A percentile compares a stretch with the other conserved stretches of the same genome.
phyloP scores from a whole-genome alignment of 176 grass and related monocot species.

The Triticum monococcum region DNA sequence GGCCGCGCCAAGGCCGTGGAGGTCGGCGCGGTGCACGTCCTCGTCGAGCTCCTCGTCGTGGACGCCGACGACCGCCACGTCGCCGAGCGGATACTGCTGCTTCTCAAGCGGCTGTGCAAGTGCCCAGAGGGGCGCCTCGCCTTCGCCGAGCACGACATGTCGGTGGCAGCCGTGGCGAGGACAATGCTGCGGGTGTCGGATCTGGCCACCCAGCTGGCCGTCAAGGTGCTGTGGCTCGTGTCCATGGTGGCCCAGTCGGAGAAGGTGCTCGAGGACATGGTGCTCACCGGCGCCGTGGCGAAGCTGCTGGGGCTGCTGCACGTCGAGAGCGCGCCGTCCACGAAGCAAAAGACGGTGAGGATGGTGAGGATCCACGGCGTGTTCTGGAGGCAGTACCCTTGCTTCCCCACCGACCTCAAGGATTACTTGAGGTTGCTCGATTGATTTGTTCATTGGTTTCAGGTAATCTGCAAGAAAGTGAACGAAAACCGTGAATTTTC shows the following conservation, averaged over 20 bases:
- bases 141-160: conserved; percentile 65
- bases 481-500: conserved; percentile 15
- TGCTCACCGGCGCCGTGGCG: conserved; percentile 57
- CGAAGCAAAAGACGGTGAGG: conserved; percentile 67
- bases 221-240: conserved; percentile 74
- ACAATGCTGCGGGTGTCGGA: conserved; percentile 75
- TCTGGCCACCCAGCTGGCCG: conserved; percentile 63
- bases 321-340: conserved; percentile 49
- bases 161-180: conserved; percentile 58
- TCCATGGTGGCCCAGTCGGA: conserved; percentile 51
- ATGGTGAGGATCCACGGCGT: conserved; percentile 59
- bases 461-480: not conserved
- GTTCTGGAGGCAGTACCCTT: conserved; percentile 67
- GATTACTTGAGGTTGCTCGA: conserved; percentile 47
- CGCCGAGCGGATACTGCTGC: conserved; percentile 64
- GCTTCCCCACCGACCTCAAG: conserved; percentile 64
- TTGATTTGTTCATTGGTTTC: conserved; percentile 26
- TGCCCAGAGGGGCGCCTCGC: conserved; percentile 65
- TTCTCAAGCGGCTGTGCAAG: conserved; percentile 78
- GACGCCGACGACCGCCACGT: conserved; percentile 45
- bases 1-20: conserved; percentile 54
- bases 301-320: conserved; percentile 76
- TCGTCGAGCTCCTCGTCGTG: conserved; percentile 75
- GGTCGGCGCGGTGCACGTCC: conserved; percentile 61
- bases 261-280: conserved; percentile 73